Evolutionary conservation across 2,329 filamentous ascomycete species (phyloP), one percentile per base, ranked within the genome.

Genomic region (Colletotrichum australisinense): DNA sequence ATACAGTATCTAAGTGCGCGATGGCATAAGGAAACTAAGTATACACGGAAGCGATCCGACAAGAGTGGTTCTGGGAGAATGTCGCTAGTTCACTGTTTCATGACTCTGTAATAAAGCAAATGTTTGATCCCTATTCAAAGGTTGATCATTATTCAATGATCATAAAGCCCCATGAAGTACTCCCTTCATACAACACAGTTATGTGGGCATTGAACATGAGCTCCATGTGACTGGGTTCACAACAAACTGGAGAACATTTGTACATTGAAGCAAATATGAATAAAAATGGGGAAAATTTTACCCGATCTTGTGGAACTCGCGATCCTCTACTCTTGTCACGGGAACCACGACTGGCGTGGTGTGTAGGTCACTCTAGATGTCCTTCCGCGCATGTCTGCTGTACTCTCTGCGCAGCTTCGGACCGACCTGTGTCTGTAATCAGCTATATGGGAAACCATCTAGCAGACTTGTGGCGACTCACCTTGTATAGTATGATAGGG

Each of bases 1-100:
- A 12, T 84, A 84, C 69, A 82, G 78, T 28, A 72, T 75, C 26
- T 79, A 35, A 55, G 22, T n/a, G 19, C 8, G 19, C 19, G 8
- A 49, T 2, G 42, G 4, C 7, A n/a, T 49, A 35, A 35, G 32
- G 19, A n/a, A 35, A 35, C 11, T 35, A 35, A 12, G 32, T 35
- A 35, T 1, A 12, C 11, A 35, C 32, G 5, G 11, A 35, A 4
- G 32, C 5, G 11, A 35, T 35, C 32, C 4, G 32, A 3, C 32
- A 35, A 35, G 11, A 35, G 3, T 12, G 11, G 3, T 12, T 5
- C 11, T 35, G 32, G 32, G 32, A 35, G 32, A 35, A 35, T 42
- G 14, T 42, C 5, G 38, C 14, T 3, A 19, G 1, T 19, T 2
- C 38, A 5, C 38, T 19, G 16, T 6, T 42, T 42, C 38, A 42